Conservation (phyloP, 495 filamentous ascomycete genomes). For the Emericellopsis terricola region DNA sequence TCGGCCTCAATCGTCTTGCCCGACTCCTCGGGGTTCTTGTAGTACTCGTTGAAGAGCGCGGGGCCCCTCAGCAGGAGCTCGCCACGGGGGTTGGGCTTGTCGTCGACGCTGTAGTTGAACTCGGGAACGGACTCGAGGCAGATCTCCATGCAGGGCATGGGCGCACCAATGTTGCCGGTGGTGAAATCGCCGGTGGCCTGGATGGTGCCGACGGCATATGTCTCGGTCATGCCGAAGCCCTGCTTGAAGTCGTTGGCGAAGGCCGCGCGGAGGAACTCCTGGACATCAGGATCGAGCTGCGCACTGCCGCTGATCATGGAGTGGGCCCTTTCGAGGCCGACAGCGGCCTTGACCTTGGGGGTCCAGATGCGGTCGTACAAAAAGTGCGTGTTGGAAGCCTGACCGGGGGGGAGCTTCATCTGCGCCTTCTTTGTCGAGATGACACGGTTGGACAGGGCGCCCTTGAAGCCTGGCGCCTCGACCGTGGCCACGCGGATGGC, state of each 20-base stretch:
- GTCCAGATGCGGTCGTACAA: constrained; percentile 88
- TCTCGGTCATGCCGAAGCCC: constrained; percentile 89
- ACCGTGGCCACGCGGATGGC: constrained; percentile 64
- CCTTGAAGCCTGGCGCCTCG: constrained; percentile 63
- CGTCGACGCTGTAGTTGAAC: constrained; percentile 81
- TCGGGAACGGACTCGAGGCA: constrained; percentile 82
- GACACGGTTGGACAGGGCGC: constrained; percentile 61
- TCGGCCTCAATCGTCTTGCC: constrained; percentile 64
- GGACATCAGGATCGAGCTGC: constrained; percentile 72
- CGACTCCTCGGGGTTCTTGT: constrained; percentile 75
- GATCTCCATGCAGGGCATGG: constrained; percentile 47
- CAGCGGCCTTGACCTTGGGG: constrained; percentile 63
- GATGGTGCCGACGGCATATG: constrained; percentile 61
- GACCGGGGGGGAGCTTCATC: constrained; percentile 48
- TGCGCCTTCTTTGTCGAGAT: constrained; percentile 64
- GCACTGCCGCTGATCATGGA: constrained; percentile 80
- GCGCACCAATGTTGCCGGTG: constrained; percentile 64
- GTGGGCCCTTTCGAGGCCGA: constrained; percentile 59
- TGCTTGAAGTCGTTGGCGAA: constrained; percentile 68
- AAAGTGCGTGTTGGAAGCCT: constrained; percentile 64
- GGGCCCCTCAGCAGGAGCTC: constrained; percentile 74
- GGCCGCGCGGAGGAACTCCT: constrained; percentile 72
- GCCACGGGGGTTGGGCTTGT: constrained; percentile 84
- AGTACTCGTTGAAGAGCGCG: constrained; percentile 68
- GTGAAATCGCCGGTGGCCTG: constrained; percentile 55